These are phyloP conservation scores for Lactarius hatsudake DNA, from an alignment of 768 basidiomycete genomes.

Conservation along the genomic window DNA sequence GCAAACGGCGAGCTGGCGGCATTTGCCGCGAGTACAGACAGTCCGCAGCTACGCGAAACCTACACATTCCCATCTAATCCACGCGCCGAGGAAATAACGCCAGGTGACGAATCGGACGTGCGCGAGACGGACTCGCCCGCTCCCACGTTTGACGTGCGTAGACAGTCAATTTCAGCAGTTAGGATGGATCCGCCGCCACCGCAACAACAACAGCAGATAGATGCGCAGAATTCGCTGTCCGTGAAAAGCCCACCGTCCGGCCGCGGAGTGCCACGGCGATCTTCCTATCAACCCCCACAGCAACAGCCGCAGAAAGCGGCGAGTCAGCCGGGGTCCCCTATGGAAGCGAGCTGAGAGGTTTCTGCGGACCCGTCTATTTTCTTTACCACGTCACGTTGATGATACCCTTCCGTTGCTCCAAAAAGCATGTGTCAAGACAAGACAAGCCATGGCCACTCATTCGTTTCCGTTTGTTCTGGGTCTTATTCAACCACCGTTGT, in stretches of 20 bases:
- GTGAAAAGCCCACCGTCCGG: slow-evolving; percentile 15
- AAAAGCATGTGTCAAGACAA: slow-evolving; percentile 8
- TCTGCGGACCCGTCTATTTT: neutral
- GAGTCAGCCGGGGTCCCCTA: slow-evolving; percentile 19
- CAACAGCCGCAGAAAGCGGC: neutral
- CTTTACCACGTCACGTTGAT: slow-evolving; percentile 1
- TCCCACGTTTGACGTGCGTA: slow-evolving; percentile 46
- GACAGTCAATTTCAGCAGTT: slow-evolving; percentile 48
- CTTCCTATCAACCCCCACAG: slow-evolving; percentile 12
- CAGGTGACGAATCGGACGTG: slow-evolving; percentile 11
- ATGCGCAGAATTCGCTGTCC: slow-evolving; percentile 7
- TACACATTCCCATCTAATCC: slow-evolving; percentile 26
- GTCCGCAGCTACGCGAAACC: slow-evolving; percentile 17
- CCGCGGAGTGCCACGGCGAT: slow-evolving; percentile 2
- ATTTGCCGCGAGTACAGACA: slow-evolving; percentile 5
- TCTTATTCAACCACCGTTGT: neutral
- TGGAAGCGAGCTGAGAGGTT: slow-evolving; percentile 16
- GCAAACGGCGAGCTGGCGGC: slow-evolving; percentile 23
- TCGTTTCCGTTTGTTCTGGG: neutral
- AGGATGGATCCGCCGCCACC: slow-evolving; percentile 44
- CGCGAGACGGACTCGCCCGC: slow-evolving; percentile 45
- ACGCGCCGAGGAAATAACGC: slow-evolving; percentile 9
- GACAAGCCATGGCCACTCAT: neutral
- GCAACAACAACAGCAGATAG: slow-evolving; percentile 28
- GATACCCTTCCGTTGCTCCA: slow-evolving; percentile 11